Percentiles rank a stretch among this genome's conserved stretches.
phyloP scores from a whole-genome alignment of 805 yeast genomes.

The Pichia gijzeniarum region DNA sequence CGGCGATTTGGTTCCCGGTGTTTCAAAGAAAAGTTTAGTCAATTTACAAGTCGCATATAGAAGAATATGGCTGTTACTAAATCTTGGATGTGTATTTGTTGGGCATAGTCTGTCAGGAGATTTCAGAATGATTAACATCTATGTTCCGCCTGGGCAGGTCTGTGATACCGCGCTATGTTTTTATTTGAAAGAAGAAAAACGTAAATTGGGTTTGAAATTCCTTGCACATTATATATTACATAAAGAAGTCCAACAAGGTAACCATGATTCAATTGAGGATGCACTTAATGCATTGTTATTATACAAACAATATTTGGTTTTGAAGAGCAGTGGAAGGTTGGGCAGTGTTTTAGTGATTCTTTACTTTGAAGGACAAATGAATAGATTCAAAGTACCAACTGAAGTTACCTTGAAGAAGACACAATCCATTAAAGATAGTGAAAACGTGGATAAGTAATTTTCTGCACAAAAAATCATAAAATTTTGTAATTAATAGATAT shows the following conservation, averaged over 20 bases:
- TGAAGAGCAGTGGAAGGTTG: conserved; percentile 51
- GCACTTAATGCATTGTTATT: conserved; percentile 79
- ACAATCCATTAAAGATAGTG: background rate
- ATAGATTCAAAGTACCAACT: conserved; percentile 46
- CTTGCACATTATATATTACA: conserved; percentile 73
- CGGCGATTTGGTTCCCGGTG: conserved; percentile 75
- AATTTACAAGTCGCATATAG: conserved; percentile 79
- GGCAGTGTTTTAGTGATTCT: conserved; percentile 58
- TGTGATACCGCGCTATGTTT: conserved; percentile 83
- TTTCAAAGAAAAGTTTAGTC: conserved; percentile 64
- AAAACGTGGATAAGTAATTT: no score
- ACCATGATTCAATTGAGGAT: conserved; percentile 97
- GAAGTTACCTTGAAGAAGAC: conserved; percentile 2
- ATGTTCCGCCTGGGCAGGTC: conserved; percentile 79
- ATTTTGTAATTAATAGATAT: no score
- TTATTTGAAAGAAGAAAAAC: conserved; percentile 64
- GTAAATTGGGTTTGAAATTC: conserved; percentile 80
- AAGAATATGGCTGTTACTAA: conserved; percentile 82
- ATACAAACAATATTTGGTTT: conserved; percentile 64
- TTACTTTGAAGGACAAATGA: conserved; percentile 61
- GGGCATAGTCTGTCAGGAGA: conserved; percentile 94
- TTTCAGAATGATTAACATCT: conserved; percentile 86
- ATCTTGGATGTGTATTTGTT: conserved; percentile 84
- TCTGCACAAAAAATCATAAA: no score
- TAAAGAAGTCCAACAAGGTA: conserved; percentile 79